A percentile compares a stretch with the other conserved stretches of the same genome.
Conservation (phyloP, 2,329 filamentous ascomycete genomes). For the Alternaria incomplexa region DNA sequence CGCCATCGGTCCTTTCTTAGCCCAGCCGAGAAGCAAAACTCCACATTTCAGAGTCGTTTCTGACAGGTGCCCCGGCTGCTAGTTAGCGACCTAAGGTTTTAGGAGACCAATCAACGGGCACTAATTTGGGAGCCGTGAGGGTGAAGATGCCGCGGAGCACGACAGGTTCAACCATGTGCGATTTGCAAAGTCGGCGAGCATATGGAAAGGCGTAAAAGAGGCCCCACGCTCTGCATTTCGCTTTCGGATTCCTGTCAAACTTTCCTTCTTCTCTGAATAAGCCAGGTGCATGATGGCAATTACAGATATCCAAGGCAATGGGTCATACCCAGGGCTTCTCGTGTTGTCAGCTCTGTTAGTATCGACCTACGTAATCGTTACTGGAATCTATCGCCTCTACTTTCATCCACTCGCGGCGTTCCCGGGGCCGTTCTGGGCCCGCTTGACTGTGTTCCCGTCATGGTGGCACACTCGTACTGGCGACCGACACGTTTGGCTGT, state of each 20-base stretch:
- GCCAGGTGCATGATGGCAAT: slow-evolving; percentile 8
- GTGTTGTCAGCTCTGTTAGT: slow-evolving; percentile 1
- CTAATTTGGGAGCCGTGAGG: background rate
- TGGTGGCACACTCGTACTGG: slow-evolving; percentile 72
- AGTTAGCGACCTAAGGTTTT: background rate
- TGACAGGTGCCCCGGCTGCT: background rate
- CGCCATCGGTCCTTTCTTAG: slow-evolving; percentile 1
- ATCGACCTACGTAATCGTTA: slow-evolving; percentile 15
- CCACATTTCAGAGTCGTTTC: slow-evolving; percentile 1
- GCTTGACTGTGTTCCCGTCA: slow-evolving; percentile 24
- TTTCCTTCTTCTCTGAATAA: slow-evolving; percentile 4
- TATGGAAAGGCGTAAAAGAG: slow-evolving; percentile 8
- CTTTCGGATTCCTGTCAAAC: background rate
- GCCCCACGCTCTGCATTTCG: slow-evolving; percentile 1
- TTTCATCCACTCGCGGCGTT: slow-evolving; percentile 31
- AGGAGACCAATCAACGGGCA: slow-evolving; percentile 2
- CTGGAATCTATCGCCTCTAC: slow-evolving; percentile 22
- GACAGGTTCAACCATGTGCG: background rate
- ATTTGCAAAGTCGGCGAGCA: background rate
- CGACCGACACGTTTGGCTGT: slow-evolving; percentile 74
- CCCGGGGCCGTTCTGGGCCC: slow-evolving; percentile 34
- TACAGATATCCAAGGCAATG: background rate
- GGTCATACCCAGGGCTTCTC: slow-evolving; percentile 8
- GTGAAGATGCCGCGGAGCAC: background rate
- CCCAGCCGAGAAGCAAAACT: slow-evolving; percentile 6